Base-by-base conservation (phyloP, 495 filamentous ascomycete genomes). In the Penicillium cosmopolitanum region DNA sequence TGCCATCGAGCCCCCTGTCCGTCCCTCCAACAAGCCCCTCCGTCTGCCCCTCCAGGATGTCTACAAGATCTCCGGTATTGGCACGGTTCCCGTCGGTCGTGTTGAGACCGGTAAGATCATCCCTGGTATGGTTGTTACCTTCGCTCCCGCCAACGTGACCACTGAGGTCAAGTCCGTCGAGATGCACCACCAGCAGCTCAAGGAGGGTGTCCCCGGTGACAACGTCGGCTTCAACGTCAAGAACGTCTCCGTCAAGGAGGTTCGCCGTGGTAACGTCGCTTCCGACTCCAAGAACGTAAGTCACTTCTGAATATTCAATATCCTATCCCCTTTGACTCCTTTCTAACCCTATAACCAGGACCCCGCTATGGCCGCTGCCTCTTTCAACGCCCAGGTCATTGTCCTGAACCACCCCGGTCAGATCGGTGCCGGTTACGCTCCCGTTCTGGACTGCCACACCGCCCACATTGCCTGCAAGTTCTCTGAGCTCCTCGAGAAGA, bases 221-320 rank as follows among this genome's bases (percentile, higher is more conserved):
- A 98, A 98, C 84, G 95, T 98, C 75, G 95, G 95, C 70, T 98
- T 98, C 93, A 98, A 98, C 89, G 96, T 98, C 83, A 97, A 97
- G 94, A 98, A 98, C 95, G 95, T 98, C 71, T 98, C 95, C 77
- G 96, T 98, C 83, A 98, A 98, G 91, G 95, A 98, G 79, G 96
- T 98, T 76, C 95, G 95, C 82, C 95, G 95, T 94, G 95, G 95
- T 78, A 98, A 98, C 87, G 96, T 98, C 75, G 91, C 92, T 73
- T 91, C 91, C 87, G 95, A 98, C 89, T 92, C 92, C 85, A 98
- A 98, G 92, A 96, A 95, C 85, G 28, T 31, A 31, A 31, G 28
- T 31, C 8, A 31, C 28, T 31, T 31, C 28, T 31, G 28, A 31
- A 31, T 31, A 31, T 6, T 31, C 28, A n/a, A n/a, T n/a, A 9